Conservation (phyloP, 805 yeast genomes). For the Saccharomyces kudriavzevii region DNA sequence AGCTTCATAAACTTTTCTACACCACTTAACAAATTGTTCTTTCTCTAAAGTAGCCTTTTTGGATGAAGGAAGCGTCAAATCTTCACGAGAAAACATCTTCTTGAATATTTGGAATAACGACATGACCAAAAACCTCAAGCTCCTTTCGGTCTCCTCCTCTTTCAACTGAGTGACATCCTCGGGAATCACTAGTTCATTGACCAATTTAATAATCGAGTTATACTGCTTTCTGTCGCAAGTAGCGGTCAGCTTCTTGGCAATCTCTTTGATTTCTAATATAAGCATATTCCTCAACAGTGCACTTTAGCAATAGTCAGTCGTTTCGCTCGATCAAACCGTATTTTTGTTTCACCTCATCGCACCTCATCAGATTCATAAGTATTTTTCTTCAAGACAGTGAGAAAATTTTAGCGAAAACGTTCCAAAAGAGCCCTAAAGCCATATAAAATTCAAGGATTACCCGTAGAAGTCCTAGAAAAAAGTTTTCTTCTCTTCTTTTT, state of each 20-base stretch:
- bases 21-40: conserved; percentile 48
- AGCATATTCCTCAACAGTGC: conserved; percentile 5
- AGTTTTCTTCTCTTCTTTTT: background rate
- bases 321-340: background rate
- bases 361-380: conserved; percentile 9
- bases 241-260: conserved; percentile 23
- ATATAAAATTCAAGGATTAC: background rate
- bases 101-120: conserved; percentile 28
- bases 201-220: conserved; percentile 25
- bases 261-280: conserved; percentile 22
- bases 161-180: conserved; percentile 3
- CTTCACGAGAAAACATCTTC: conserved; percentile 28
- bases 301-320: background rate
- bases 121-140: conserved; percentile 23
- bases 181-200: conserved; percentile 14
- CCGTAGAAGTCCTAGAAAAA: background rate
- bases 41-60: conserved; percentile 17
- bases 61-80: conserved; percentile 16
- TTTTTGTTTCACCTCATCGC: conserved; percentile 11
- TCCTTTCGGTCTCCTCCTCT: conserved; percentile 17
- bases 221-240: conserved; percentile 26
- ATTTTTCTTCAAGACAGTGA: background rate
- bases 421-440: background rate
- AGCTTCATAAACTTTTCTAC: conserved; percentile 47
- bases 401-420: conserved; percentile 3